phyloP scores from a whole-genome alignment of 2,329 filamentous ascomycete genomes.

The Ophiostoma fasciatum region DNA sequence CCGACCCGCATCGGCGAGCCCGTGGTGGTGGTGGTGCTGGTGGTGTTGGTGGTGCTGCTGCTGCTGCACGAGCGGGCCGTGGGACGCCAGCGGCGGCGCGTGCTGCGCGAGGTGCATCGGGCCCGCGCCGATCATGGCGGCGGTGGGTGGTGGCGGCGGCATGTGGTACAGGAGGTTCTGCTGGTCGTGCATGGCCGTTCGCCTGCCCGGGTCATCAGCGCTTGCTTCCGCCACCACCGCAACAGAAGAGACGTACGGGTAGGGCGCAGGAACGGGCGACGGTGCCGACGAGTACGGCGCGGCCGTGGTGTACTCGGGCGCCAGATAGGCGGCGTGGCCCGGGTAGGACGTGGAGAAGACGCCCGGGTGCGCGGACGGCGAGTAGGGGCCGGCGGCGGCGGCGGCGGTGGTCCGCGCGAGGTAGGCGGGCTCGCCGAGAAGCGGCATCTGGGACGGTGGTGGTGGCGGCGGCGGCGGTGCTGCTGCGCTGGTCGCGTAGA shows the following conservation, averaged over 20 bases:
- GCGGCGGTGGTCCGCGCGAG: slow-evolving; percentile 14
- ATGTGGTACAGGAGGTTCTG: slow-evolving; percentile 18
- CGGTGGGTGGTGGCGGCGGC: slow-evolving; percentile 8
- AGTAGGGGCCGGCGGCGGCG: slow-evolving; percentile 4
- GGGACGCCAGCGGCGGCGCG: slow-evolving; percentile 1
- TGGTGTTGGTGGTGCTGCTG: slow-evolving; percentile 3
- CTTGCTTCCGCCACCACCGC: too few species aligned
- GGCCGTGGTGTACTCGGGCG: slow-evolving; percentile 16
- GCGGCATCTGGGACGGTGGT: slow-evolving; percentile 28
- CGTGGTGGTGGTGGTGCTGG: slow-evolving; percentile 1
- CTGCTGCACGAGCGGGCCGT: slow-evolving; percentile 1
- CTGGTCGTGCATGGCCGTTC: slow-evolving; percentile 6
- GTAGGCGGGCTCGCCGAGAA: slow-evolving; percentile 32
- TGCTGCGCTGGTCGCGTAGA: slow-evolving; percentile 33
- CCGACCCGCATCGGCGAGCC: slow-evolving; percentile 9
- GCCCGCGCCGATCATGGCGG: slow-evolving; percentile 7
- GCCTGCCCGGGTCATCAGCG: too few species aligned
- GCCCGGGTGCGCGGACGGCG: slow-evolving; percentile 14
- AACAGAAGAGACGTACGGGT: slow-evolving; percentile 15
- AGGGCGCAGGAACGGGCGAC: slow-evolving; percentile 17
- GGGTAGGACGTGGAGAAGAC: slow-evolving; percentile 21
- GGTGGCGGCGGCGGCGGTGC: slow-evolving; percentile 13
- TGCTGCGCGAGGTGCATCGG: slow-evolving; percentile 4
- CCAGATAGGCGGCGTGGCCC: slow-evolving; percentile 17
- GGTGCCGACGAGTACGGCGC: slow-evolving; percentile 14